Evolutionary conservation across 2,329 filamentous ascomycete species (phyloP), one percentile per base, ranked within the genome.

Genomic region (Torrubiella hemipterigena): DNA sequence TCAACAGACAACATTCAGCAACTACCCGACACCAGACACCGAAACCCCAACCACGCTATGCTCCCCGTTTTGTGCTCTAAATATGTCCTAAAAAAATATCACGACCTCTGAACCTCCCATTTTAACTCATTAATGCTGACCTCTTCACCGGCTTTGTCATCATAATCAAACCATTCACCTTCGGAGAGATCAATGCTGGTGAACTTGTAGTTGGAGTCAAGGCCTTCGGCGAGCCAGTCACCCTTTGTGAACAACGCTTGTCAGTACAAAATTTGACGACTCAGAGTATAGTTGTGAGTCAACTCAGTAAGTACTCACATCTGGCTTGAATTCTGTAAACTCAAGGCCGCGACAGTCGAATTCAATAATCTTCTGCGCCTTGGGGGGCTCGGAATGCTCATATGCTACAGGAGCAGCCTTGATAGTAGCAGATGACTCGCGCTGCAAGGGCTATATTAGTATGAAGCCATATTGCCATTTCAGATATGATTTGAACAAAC

Each of bases 91-190:
- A n/a, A 6, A 8, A 10, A 2, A 14, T 18, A 31, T 68, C 50
- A 91, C 21, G 76, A 73, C 42, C 85, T 69, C 41, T 73, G 69
- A 42, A 98, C 81, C 42, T 86, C 78, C 85, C 86, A 98, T 38
- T 73, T 82, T 33, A 94, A 56, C 18, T 91, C 83, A 52, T 85
- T 89, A 52, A 95, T 86, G 55, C 83, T 91, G 28, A 95, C 87
- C 55, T 96, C 87, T 30, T 93, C 84, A 1, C 79, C 70, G 1
- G 83, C 71, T 63, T 96, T 95, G 59, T 96, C 87, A 44, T 96
- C 87, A 48, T 96, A 98, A 46, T 96, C 89, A 55, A 81, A 98
- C 91, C 91, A 98, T 47, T 98, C 91, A 17, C 83, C 89, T 17
- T 98, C 91, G 0, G 65, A 64, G 33, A 98, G 59, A 43, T 96